phyloP scores from a whole-genome alignment of 148 eudicot genomes.

The Silene latifolia region DNA sequence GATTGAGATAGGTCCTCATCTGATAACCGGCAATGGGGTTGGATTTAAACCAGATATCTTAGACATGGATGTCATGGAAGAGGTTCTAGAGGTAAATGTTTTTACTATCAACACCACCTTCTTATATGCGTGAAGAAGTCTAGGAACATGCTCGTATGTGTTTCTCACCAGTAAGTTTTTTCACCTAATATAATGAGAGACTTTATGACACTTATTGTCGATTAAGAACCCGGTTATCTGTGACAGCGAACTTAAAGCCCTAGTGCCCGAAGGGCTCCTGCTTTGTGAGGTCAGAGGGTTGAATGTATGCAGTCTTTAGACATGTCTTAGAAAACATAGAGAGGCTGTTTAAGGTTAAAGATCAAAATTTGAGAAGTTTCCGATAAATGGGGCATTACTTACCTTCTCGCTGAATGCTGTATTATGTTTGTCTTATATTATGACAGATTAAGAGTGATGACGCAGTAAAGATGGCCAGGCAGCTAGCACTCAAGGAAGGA shows the following conservation, averaged over 20 bases:
- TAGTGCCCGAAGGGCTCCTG: no score
- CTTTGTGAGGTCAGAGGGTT: no score
- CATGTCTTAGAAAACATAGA: no score
- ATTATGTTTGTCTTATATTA: conserved; percentile 2
- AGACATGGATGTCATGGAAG: conserved; percentile 96
- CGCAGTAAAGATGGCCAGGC: conserved; percentile 86
- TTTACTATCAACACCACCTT: neutral
- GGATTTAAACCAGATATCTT: conserved; percentile 95
- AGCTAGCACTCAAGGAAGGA: conserved; percentile 86
- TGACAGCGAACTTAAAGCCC: no score
- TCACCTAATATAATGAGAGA: neutral
- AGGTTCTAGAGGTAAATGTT: conserved; percentile 67
- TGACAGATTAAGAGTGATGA: conserved; percentile 88
- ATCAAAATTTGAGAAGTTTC: neutral
- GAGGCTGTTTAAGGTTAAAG: no score
- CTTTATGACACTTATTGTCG: no score
- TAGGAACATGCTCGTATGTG: neutral
- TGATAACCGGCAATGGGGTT: conserved; percentile 90
- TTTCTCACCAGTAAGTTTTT: conserved; percentile 3
- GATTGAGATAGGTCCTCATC: conserved; percentile 69
- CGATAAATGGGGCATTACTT: neutral
- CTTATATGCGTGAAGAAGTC: neutral
- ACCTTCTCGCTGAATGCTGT: neutral
- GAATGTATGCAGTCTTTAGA: no score
- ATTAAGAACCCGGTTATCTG: no score